Conservation (phyloP, 805 yeast species). For the Spathaspora passalidarum region DNA sequence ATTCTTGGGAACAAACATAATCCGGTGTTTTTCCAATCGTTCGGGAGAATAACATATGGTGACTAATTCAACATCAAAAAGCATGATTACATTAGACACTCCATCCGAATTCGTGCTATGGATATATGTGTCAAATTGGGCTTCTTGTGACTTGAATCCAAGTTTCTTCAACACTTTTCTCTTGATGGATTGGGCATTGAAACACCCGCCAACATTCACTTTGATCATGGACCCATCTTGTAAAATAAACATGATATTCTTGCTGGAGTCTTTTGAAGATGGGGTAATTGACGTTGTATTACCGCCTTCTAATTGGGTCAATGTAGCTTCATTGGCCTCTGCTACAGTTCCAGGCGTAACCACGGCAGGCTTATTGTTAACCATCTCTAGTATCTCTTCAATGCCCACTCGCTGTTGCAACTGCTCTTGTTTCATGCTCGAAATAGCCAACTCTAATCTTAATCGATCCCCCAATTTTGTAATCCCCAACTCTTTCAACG, state of each 20-base stretch:
- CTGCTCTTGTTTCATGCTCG: slow-evolving; percentile 39
- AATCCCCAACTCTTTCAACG: slow-evolving; percentile 72
- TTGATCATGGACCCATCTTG: slow-evolving; percentile 70
- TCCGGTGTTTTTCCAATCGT: slow-evolving; percentile 64
- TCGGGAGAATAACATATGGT: slow-evolving; percentile 78
- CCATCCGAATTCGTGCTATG: slow-evolving; percentile 16
- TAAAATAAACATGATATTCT: slow-evolving; percentile 61
- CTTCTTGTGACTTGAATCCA: slow-evolving; percentile 42
- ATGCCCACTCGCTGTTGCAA: slow-evolving; percentile 18
- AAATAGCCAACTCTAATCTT: slow-evolving; percentile 58
- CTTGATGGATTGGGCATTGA: slow-evolving; percentile 76
- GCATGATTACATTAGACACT: slow-evolving; percentile 29
- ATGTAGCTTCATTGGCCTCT: not conserved
- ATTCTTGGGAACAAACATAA: slow-evolving; percentile 61
- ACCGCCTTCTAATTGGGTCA: not conserved
- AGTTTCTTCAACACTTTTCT: slow-evolving; percentile 61
- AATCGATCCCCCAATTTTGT: slow-evolving; percentile 81
- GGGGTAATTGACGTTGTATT: not conserved
- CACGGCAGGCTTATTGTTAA: not conserved
- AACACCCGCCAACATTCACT: slow-evolving; percentile 74
- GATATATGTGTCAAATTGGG: slow-evolving; percentile 61
- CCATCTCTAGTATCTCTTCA: slow-evolving; percentile 18
- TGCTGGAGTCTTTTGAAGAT: slow-evolving; percentile 20
- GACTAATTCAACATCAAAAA: slow-evolving; percentile 78
- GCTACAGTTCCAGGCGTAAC: not conserved